phyloP scores from a whole-genome alignment of 352 stramenopile genomes.

The Phytophthora nicotianae region DNA sequence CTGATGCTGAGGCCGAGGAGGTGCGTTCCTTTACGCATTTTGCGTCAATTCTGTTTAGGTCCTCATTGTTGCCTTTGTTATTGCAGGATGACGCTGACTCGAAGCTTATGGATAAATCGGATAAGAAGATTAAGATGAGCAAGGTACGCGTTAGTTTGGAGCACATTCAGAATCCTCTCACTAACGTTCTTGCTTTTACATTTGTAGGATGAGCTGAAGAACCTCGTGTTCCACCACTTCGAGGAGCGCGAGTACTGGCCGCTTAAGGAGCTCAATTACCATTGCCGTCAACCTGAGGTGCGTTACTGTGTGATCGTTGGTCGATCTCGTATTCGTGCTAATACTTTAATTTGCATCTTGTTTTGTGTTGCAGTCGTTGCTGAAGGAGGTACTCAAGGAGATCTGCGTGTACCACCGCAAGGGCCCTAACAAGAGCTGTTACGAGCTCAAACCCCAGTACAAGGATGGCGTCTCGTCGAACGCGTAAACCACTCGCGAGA shows the following conservation, averaged over 20 bases:
- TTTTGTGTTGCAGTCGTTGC: constrained; percentile 62
- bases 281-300: constrained; percentile 89
- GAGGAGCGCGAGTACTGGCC: constrained; percentile 88
- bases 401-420: constrained; percentile 91
- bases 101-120: constrained; percentile 68
- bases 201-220: constrained; percentile 85
- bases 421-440: constrained; percentile 90
- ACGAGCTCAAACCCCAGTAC: constrained; percentile 90
- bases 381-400: constrained; percentile 90
- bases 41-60: no score
- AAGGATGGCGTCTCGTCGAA: constrained; percentile 69
- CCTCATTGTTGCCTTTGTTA: no score
- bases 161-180: background rate
- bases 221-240: constrained; percentile 88
- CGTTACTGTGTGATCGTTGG: background rate
- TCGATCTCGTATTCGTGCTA: background rate
- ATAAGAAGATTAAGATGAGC: constrained; percentile 93
- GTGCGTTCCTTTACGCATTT: no score
- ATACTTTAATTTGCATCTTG: background rate
- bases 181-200: background rate
- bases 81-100: constrained; percentile 51
- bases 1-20: constrained; percentile 68
- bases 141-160: constrained; percentile 45
- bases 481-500: constrained; percentile 19
- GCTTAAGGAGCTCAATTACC: constrained; percentile 90